Evolutionary conservation across 1,284 basidiomycete species (phyloP), one percentile per base, ranked within the genome.

Genomic region (Rugiboletus extremiorientalis): DNA sequence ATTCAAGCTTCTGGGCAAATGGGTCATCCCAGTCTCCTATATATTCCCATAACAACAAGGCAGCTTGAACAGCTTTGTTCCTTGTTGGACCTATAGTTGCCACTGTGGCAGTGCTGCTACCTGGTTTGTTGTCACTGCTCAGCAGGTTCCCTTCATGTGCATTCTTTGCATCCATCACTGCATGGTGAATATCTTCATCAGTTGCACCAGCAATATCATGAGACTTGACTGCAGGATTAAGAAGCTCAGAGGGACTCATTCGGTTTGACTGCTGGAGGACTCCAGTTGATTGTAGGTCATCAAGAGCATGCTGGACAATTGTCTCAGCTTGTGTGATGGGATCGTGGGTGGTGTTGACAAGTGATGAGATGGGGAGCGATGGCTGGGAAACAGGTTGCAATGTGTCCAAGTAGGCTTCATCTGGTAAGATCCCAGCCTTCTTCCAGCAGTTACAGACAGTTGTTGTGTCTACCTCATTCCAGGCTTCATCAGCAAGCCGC

Each of bases 401-500:
- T n/a, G n/a, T n/a, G n/a, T n/a, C n/a, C n/a, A n/a, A 28, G 30
- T 28, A 16, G 34, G 12, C 25, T 25, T 42, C 28, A 6, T n/a
- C 42, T 18, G 55, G 43, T 52, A 61, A 34, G 14, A 60, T 62
- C 0, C 14, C 4, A 2, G 61, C 54, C n/a, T 58, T 61, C 6
- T 12, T 0, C 61, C 57, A 63, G 33, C 60, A 63, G 23, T 62
- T 54, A 15, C 11, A 3, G 6, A 62, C 56, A 0, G 41, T 61
- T 1, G 27, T 59, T 0, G 49, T 44, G 25, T 60, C 45, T 0
- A 61, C 44, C 11, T 55, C 14, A 5, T 45, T 45, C 59, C 60
- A 61, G 4, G 54, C 48, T 16, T 53, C 25, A 16, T 61, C 33
- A 7, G 71, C 67, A 16, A 74, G 37, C 1, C 31, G 52, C 71